Evolutionary conservation across 129 eudicot species (phyloP), one percentile per base, ranked within the genome.

Genomic region (Flaveria brownii): DNA sequence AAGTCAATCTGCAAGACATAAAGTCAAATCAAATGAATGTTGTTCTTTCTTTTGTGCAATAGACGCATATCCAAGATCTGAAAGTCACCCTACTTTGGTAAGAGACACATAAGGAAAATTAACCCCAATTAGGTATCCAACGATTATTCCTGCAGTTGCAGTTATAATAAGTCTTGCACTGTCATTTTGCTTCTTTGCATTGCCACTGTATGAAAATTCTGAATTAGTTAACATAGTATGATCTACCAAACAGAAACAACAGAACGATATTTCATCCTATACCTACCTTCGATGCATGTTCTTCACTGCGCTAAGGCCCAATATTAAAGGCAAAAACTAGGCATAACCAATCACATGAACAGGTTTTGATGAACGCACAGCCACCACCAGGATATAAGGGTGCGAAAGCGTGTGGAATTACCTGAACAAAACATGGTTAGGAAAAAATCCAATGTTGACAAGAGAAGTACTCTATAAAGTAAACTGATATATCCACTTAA

Each of bases 41-140:
- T 43, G 63, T 26, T 43, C 68, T 14, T 26, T 62, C 43, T 15
- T 64, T 33, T 25, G 22, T 54, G 6, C 13, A 49, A 49, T 14
- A 15, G 42, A 61, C 0, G 18, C 14, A 57, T 70, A 33, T 42
- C 3, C 26, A 59, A 46, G 16, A 70, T 22, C 23, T 49, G 50
- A 57, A 39, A 63, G 15, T 17, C 36, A 62, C 39, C 82, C 26
- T 84, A 89, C 97, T 91, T 75, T 89, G 9, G 89, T 71, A 50
- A 85, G 80, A 55, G 88, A 83, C 84, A 87, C 89, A 63, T 83
- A 84, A 5, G 97, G 97, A 86, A 89, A 92, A n/a, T 90, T 84
- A 46, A 86, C 84, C 23, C 97, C 97, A 43, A 92, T 67, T 50
- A 87, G 83, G 75, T 87, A 92, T 59, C 96, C 97, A 79, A 92